Conservation (phyloP, 352 stramenopile species). For the Bremia lactucae region DNA sequence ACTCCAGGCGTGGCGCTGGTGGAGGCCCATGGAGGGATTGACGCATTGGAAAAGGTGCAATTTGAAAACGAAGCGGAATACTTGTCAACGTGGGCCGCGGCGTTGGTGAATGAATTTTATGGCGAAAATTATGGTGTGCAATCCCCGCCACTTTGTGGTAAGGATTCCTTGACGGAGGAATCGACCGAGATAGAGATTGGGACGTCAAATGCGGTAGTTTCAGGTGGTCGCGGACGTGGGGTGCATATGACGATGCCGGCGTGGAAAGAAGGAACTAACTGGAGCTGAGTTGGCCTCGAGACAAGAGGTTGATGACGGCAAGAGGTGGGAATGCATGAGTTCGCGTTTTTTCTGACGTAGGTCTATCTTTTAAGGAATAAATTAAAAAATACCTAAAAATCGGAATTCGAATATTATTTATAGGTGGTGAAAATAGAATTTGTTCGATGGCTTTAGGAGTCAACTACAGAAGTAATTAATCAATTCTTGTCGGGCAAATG, state of each 20-base stretch:
- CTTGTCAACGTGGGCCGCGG: slow-evolving; percentile 48
- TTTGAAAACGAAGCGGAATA: slow-evolving; percentile 53
- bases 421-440: too few species aligned
- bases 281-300: slow-evolving; percentile 1
- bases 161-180: neutral
- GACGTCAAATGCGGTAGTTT: slow-evolving; percentile 4
- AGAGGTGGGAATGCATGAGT: too few species aligned
- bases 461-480: too few species aligned
- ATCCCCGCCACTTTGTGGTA: slow-evolving; percentile 32
- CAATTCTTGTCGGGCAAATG: too few species aligned
- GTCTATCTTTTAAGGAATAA: too few species aligned
- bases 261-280: too few species aligned
- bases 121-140: slow-evolving; percentile 73
- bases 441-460: too few species aligned
- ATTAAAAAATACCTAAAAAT: too few species aligned
- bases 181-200: slow-evolving; percentile 10
- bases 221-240: slow-evolving; percentile 35
- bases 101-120: slow-evolving; percentile 78
- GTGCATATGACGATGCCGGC: slow-evolving; percentile 10
- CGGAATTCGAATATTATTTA: too few species aligned
- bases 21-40: slow-evolving; percentile 57
- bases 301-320: too few species aligned
- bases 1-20: slow-evolving; percentile 47
- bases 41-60: slow-evolving; percentile 69
- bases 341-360: too few species aligned